Base-by-base conservation (phyloP, 257 asterid genomes). In the Nicotiana attenuata region DNA sequence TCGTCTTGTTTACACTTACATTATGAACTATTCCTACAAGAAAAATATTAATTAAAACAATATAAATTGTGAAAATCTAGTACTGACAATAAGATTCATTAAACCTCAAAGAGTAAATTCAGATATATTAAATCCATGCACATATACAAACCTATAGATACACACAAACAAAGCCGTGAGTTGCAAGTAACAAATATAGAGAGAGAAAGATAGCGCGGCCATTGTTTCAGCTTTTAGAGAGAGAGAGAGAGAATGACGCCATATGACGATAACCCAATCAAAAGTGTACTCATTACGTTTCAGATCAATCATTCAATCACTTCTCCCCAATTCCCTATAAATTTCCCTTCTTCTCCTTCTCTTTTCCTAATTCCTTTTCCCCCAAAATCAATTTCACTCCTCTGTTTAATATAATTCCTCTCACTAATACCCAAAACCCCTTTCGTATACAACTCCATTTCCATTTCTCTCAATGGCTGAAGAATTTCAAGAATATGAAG, bases 401-500 rank as follows among this genome's bases (percentile, higher is more conserved):
- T 38, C 47, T 38, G 3, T 2, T 35, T 17, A 1, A 5, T 17
- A 52, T 1, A 33, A 33, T 33, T 76, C 71, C 77, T 5, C 33
- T 47, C 26, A 10, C 63, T 3, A 26, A 65, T 28, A 17, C 52
- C 55, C 8, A 20, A 35, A 7, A 50, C 10, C 14, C 17, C 10
- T 77, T 53, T 41, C 26, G 9, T 5, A 66, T 26, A 4, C 31
- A 28, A 24, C n/a, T 66, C 5, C 16, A 2, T 0, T 13, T 8
- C 1, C 45, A 38, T 10, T 67, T 10, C 11, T 78, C 45, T 8
- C 82, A 55, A 93, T 93, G 97, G 97, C 93, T 0, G 96, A 91
- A 85, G 97, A 93, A 75, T 91, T 91, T 75, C 87, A 92, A 53
- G 98, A 93, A 87, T 90, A 94, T 3, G 93, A 92, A 78, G 90